These are phyloP conservation scores for Botrytis pseudocinerea DNA, from an alignment of 2,329 filamentous ascomycete species.

Conservation along the genomic window DNA sequence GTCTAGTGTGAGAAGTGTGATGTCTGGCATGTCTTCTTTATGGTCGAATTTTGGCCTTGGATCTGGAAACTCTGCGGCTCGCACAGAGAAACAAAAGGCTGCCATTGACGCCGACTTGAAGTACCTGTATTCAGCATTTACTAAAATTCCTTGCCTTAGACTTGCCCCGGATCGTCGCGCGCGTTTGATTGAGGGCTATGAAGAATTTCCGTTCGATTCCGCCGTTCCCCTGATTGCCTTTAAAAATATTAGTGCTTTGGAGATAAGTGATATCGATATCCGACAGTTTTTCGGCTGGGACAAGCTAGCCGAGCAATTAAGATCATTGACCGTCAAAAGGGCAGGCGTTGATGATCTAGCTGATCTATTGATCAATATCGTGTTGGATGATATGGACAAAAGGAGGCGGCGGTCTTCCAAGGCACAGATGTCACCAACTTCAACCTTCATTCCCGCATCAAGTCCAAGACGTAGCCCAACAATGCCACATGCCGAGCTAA, in stretches of 20 bases:
- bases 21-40: conserved; percentile 92
- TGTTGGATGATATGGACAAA: conserved; percentile 95
- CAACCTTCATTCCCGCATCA: conserved; percentile 61
- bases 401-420: conserved; percentile 85
- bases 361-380: conserved; percentile 88
- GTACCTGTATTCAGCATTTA: conserved; percentile 97
- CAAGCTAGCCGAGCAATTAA: conserved; percentile 83
- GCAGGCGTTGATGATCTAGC: conserved; percentile 86
- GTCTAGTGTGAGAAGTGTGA: conserved; percentile 93
- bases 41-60: conserved; percentile 88
- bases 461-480: conserved; percentile 64
- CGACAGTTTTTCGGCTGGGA: conserved; percentile 98
- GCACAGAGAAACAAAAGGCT: conserved; percentile 86
- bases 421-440: conserved; percentile 75
- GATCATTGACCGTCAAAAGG: conserved; percentile 84
- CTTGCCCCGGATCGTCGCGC: conserved; percentile 92
- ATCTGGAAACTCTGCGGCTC: conserved; percentile 74
- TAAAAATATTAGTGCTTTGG: conserved; percentile 92
- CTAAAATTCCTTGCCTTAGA: conserved; percentile 90
- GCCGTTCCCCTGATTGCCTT: conserved; percentile 95
- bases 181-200: conserved; percentile 85
- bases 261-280: conserved; percentile 94
- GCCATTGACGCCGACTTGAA: conserved; percentile 84
- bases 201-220: conserved; percentile 97
- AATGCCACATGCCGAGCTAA: conserved; percentile 63